A percentile compares a stretch with the other conserved stretches of the same genome.
Evolutionary conservation across 2,329 filamentous ascomycete genomes (phyloP).

Genomic region (Leptographium wingfieldii): DNA sequence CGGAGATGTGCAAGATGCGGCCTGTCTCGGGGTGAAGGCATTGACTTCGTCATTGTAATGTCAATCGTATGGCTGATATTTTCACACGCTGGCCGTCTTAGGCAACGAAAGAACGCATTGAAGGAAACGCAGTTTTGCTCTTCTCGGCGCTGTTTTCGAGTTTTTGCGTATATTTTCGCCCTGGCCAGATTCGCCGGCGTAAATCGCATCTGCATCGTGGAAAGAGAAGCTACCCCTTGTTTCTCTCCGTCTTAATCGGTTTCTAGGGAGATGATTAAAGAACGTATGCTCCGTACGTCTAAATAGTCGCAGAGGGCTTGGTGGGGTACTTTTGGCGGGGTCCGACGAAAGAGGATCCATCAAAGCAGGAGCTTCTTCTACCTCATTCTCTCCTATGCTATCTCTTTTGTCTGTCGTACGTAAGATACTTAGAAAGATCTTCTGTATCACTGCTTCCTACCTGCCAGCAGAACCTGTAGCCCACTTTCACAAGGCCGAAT

Average conservation of each 20-base stretch:
- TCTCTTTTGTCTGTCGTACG: not conserved
- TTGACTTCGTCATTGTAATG: no score
- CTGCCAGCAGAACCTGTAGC: not conserved
- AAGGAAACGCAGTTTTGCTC: no score
- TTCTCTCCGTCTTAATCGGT: not conserved
- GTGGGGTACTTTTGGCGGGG: not conserved
- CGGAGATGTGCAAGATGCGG: not conserved
- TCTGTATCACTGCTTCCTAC: not conserved
- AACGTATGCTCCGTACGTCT: no score
- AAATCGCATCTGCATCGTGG: not conserved
- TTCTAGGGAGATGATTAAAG: constrained; percentile 1
- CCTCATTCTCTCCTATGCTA: not conserved
- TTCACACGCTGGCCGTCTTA: no score
- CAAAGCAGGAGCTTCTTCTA: constrained; percentile 1
- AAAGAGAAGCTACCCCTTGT: not conserved
- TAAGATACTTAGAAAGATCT: not conserved
- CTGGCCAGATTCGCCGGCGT: not conserved
- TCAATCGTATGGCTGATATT: no score
- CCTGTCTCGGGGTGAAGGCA: not conserved
- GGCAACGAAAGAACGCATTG: no score
- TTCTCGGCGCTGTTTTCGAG: no score
- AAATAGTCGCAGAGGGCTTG: not conserved
- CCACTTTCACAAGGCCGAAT: not conserved
- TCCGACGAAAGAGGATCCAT: not conserved
- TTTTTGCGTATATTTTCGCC: not conserved